Base-by-base conservation (phyloP, 1,284 basidiomycete genomes). In the Leccinum holopus region DNA sequence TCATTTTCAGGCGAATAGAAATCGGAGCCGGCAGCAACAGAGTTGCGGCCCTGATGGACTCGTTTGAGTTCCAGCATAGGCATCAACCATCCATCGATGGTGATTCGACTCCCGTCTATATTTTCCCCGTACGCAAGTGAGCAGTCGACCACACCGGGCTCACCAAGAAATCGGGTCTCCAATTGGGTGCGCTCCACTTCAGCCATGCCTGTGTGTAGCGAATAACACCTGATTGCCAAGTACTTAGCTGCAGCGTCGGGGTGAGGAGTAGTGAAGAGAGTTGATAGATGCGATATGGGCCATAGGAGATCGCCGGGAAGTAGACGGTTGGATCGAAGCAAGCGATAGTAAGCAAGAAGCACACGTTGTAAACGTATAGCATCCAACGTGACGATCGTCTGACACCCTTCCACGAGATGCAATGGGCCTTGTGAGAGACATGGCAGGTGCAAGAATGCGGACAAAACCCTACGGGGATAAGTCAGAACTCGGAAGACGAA, bases 301-400 rank as follows among this genome's bases (percentile, higher is more conserved):
- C 93, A 95, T 55, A 77, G 70, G n/a, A 87, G 76, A 16, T 83
- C 77, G 11, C 73, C 66, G 1, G 91, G 87, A 10, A 95, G 80
- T 61, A 84, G 77, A 12, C 87, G 85, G 71, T 93, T 93, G 52
- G 86, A 86, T 67, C 83, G 81, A 12, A 95, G 80, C 49, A 96
- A 82, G 44, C 94, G 88, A 70, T 91, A 91, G 71, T 94, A 92
- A 1, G 90, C 84, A 51, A 96, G 81, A 14, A 97, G 83, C 0
- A 91, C 75, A 30, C 80, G 78, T 44, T 95, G 91, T 5, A 93
- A 76, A 16, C 81, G 79, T 11, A 70, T 69, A 1, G 74, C 63
- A 39, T 85, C 80, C 54, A 84, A 62, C 4, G 71, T 65, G 11
- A 72, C 61, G 5, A 77, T 62, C 12, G 77, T 70, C 12, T 76